Conservation (phyloP, 768 basidiomycete genomes). For the Mrakia frigida region DNA sequence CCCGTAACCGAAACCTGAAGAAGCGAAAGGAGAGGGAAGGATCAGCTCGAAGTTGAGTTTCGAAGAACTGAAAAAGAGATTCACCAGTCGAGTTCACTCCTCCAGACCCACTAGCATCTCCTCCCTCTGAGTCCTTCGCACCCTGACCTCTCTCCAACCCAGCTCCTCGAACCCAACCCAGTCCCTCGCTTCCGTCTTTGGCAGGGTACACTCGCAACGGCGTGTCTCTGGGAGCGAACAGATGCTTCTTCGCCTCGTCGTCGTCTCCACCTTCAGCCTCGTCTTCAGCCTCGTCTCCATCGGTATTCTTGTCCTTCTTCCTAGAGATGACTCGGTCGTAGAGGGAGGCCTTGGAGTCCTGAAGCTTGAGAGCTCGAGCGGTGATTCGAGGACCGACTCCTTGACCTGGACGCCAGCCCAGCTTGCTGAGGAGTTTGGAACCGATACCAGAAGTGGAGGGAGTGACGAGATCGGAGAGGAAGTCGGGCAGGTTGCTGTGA, state of each 20-base stretch:
- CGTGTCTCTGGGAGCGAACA: conserved; percentile 77
- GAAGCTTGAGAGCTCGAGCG: conserved; percentile 60
- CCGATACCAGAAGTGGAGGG: conserved; percentile 75
- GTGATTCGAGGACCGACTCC: conserved; percentile 88
- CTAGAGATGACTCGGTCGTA: conserved; percentile 20
- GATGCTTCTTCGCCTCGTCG: conserved; percentile 79
- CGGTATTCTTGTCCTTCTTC: conserved; percentile 36
- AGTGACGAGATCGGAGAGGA: conserved; percentile 56
- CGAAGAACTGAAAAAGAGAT: not conserved
- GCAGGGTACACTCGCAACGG: conserved; percentile 57
- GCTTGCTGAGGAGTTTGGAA: conserved; percentile 78
- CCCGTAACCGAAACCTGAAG: conserved; percentile 65
- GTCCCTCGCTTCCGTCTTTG: conserved; percentile 72
- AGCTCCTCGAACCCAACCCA: conserved; percentile 63
- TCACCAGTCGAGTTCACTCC: conserved; percentile 11
- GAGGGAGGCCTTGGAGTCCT: conserved; percentile 42
- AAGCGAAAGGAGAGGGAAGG: not conserved
- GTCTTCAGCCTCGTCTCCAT: conserved; percentile 51
- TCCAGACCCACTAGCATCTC: not conserved
- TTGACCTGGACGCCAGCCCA: conserved; percentile 92
- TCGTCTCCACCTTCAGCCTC: conserved; percentile 44
- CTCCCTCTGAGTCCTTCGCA: not conserved
- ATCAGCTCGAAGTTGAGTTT: not conserved
- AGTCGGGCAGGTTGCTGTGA: conserved; percentile 36
- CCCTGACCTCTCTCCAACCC: conserved; percentile 20